These are phyloP conservation scores for Rhynchosporium graminicola DNA, from an alignment of 2,329 filamentous ascomycete genomes.

Conservation along the genomic window DNA sequence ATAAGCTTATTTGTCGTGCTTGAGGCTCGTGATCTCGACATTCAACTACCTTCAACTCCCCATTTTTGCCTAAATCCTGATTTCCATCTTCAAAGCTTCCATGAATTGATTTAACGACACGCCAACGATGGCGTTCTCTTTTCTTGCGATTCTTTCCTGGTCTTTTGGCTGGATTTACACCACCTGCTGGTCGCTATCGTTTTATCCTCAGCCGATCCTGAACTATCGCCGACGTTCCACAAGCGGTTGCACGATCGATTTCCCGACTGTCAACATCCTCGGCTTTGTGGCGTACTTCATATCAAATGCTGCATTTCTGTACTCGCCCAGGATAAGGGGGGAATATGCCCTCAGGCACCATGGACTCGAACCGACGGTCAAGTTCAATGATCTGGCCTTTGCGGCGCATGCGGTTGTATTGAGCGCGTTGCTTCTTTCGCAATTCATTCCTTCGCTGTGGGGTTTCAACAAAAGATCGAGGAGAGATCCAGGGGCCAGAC, in stretches of 20 bases:
- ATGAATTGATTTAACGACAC: conserved; percentile 19
- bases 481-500: conserved; percentile 53
- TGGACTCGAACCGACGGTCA: conserved; percentile 77
- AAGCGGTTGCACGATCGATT: conserved; percentile 83
- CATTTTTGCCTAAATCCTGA: not conserved
- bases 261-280: conserved; percentile 72
- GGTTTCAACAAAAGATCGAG: conserved; percentile 62
- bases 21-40: not conserved
- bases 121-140: conserved; percentile 37
- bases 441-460: conserved; percentile 75
- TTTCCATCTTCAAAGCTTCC: not conserved
- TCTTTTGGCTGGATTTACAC: conserved; percentile 77
- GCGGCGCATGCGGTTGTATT: conserved; percentile 77
- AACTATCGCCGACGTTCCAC: conserved; percentile 79
- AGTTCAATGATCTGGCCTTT: conserved; percentile 88
- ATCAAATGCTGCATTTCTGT: conserved; percentile 76
- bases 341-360: conserved; percentile 84
- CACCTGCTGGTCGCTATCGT: conserved; percentile 79
- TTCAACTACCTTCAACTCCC: not conserved
- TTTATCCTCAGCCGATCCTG: conserved; percentile 86
- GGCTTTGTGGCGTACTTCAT: conserved; percentile 75
- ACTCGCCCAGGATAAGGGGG: conserved; percentile 70
- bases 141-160: conserved; percentile 54
- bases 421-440: conserved; percentile 71
- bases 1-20: conserved; percentile 12